Evolutionary conservation across 164 flowering plant species (phyloP).

Genomic region (Liriodendron chinense): DNA sequence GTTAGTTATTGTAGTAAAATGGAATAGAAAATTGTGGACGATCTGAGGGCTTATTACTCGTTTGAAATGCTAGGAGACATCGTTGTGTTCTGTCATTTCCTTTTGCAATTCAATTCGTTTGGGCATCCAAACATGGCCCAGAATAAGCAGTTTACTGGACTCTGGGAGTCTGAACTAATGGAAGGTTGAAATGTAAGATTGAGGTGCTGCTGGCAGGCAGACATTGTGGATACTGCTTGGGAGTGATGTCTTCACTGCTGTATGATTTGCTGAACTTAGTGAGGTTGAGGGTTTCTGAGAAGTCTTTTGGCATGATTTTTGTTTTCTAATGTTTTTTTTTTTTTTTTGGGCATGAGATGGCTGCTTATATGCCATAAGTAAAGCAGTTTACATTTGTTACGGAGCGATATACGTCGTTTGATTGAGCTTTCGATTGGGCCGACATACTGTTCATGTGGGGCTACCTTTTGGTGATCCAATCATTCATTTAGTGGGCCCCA

Average conservation of each 20-base stretch:
- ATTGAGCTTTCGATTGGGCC: too few species aligned
- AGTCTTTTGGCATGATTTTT: too few species aligned
- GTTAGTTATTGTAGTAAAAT: background rate
- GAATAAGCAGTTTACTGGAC: background rate
- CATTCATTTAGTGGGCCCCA: too few species aligned
- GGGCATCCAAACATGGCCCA: background rate
- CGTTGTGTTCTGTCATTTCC: background rate
- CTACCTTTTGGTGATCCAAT: too few species aligned
- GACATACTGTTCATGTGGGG: too few species aligned
- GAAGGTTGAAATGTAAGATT: background rate
- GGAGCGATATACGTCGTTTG: too few species aligned
- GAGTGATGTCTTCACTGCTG: background rate
- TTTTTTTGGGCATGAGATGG: too few species aligned
- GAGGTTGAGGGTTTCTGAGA: too few species aligned
- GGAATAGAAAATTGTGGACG: background rate
- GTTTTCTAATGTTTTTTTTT: too few species aligned
- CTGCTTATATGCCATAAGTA: too few species aligned
- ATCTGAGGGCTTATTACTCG: background rate
- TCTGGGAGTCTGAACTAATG: background rate
- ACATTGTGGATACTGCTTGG: background rate
- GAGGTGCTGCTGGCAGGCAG: background rate
- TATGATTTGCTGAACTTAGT: too few species aligned
- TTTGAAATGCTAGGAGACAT: background rate
- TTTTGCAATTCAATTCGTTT: background rate
- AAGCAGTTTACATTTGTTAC: too few species aligned